Evolutionary conservation across 345 rosid species (phyloP).

Genomic region (Salix udensis): DNA sequence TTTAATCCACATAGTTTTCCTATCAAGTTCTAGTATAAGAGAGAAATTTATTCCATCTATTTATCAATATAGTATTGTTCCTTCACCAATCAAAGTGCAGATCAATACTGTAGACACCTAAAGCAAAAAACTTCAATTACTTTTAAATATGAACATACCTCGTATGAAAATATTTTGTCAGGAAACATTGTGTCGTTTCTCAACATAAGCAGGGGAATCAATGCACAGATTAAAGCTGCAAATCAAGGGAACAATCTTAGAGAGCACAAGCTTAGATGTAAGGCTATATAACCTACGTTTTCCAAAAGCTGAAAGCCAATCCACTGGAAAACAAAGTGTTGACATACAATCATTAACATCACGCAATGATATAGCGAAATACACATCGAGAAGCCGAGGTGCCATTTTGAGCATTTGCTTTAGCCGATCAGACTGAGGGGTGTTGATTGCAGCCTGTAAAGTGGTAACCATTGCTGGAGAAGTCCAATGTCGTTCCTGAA

Average conservation of each 20-base stretch:
- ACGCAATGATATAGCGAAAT: conserved; percentile 61
- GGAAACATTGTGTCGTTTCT: conserved; percentile 74
- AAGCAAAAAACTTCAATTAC: conserved; percentile 3
- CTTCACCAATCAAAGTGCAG: neutral
- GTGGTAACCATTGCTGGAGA: conserved; percentile 71
- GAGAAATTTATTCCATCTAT: neutral
- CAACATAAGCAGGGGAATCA: conserved; percentile 79
- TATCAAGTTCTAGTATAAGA: neutral
- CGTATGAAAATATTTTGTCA: conserved; percentile 66
- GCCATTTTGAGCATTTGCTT: conserved; percentile 63
- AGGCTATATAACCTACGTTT: neutral
- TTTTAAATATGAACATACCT: conserved; percentile 42
- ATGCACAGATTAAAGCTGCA: conserved; percentile 85
- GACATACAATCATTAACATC: conserved; percentile 81
- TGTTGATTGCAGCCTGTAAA: conserved; percentile 67
- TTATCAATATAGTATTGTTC: neutral
- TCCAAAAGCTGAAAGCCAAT: neutral
- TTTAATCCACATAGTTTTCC: neutral
- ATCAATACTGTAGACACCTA: neutral
- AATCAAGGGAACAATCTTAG: conserved; percentile 17
- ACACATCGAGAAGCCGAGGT: conserved; percentile 70
- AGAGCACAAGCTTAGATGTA: neutral
- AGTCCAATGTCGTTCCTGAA: conserved; percentile 82
- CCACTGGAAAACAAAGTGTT: neutral
- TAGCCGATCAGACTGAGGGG: conserved; percentile 68